Evolutionary conservation across 73 alveolate genomes (phyloP).

Genomic region (Blepharisma stoltei): DNA sequence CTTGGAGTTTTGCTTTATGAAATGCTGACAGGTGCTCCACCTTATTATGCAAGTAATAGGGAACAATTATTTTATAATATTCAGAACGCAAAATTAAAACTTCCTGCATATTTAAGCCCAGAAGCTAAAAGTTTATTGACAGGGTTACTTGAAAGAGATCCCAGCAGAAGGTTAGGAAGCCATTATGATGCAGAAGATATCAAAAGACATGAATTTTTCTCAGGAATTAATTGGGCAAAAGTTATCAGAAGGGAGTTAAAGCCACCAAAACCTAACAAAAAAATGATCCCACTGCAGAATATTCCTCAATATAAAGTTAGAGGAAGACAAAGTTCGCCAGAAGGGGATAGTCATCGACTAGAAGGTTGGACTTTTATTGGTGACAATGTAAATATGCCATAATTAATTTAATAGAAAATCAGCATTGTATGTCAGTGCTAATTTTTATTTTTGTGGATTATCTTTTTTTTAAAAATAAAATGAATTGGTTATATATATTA

Average conservation of each 20-base stretch:
- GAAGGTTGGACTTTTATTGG: too few relatives aligned
- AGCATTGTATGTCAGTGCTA: too few relatives aligned
- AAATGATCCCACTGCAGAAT: too few relatives aligned
- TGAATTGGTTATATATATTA: too few relatives aligned
- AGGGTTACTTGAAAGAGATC: constrained; percentile 76
- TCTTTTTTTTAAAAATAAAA: too few relatives aligned
- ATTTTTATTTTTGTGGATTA: too few relatives aligned
- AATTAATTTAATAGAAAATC: too few relatives aligned
- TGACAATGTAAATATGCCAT: too few relatives aligned
- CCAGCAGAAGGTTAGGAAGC: constrained; percentile 84
- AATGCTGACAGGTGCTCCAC: constrained; percentile 92
- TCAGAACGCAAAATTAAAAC: constrained; percentile 61
- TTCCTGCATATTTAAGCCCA: constrained; percentile 73
- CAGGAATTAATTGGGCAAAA: constrained; percentile 83
- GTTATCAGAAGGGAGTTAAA: constrained; percentile 57
- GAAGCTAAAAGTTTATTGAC: constrained; percentile 54
- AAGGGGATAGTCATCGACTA: too few relatives aligned
- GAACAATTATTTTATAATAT: constrained; percentile 81
- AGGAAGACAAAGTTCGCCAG: too few relatives aligned
- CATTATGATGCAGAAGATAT: constrained; percentile 76
- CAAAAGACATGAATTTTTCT: constrained; percentile 83
- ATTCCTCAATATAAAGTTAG: too few relatives aligned
- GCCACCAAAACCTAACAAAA: background rate
- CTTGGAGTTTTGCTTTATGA: constrained; percentile 93
- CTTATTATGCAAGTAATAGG: constrained; percentile 84